Evolutionary conservation across 2,329 filamentous ascomycete species (phyloP).

Genomic region (Cyphellophora attinorum): DNA sequence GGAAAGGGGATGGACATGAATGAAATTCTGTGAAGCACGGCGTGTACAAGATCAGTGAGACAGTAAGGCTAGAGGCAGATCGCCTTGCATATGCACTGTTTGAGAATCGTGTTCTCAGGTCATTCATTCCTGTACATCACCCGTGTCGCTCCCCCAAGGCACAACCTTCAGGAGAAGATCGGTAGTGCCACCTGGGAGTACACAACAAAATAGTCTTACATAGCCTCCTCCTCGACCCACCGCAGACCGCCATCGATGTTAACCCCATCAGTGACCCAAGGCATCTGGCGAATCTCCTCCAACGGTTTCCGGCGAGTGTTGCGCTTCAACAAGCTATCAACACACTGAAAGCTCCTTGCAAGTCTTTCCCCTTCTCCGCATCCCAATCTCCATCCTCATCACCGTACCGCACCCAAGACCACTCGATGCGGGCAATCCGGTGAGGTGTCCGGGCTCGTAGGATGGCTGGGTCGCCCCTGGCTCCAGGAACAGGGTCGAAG

Average conservation of each 20-base stretch:
- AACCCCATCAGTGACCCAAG: conserved; percentile 72
- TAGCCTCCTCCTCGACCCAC: conserved; percentile 31
- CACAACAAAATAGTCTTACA: no score
- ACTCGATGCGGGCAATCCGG: conserved; percentile 90
- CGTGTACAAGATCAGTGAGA: no score
- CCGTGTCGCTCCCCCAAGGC: no score
- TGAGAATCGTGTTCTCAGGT: no score
- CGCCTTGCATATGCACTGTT: no score
- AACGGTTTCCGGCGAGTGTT: conserved; percentile 69
- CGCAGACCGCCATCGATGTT: conserved; percentile 51
- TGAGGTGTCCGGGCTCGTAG: conserved; percentile 78
- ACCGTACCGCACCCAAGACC: conserved; percentile 84
- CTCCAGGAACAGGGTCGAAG: conserved; percentile 79
- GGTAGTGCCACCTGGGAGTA: no score
- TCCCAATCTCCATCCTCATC: conserved; percentile 84
- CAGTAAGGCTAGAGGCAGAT: no score
- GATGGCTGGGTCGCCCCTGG: conserved; percentile 59
- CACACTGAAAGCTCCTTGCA: conserved; percentile 71
- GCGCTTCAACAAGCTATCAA: conserved; percentile 75
- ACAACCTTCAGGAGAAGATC: no score
- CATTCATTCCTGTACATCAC: no score
- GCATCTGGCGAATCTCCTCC: conserved; percentile 58
- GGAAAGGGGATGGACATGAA: no score
- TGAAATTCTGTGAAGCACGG: no score
- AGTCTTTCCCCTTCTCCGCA: conserved; percentile 51